Base-by-base conservation (phyloP, 2,329 filamentous ascomycete species). In the Epichloe amarillans region DNA sequence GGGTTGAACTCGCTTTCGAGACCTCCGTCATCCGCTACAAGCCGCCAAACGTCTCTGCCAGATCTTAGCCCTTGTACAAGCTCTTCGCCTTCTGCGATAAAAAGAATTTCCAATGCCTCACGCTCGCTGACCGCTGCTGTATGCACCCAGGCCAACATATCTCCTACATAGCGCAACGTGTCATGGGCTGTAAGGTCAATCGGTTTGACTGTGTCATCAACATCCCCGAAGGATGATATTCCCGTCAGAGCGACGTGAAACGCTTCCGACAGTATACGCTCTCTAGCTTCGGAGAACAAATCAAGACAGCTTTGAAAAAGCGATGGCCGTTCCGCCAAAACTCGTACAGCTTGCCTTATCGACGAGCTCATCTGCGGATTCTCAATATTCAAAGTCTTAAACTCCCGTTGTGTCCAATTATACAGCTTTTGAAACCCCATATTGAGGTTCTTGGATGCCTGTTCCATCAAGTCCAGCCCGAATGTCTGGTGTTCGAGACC, bases 101-200 rank as follows among this genome's bases (percentile, higher is more conserved):
- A 98, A 0, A 98, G 72, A 2, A 88, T 82, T 64, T 97, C 91
- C 5, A 98, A 74, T 0, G 90, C 89, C 66, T 98, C 93, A 49
- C 87, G 80, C 66, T 98, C 93, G 35, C 91, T 94, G 1, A 98
- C 93, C 0, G 91, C 84, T 3, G 90, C 86, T 0, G 93, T 95
- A 64, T 98, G 93, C 5, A 86, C 82, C 93, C 93, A 98, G 5
- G 93, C 93, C 14, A 98, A 76, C 90, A 98, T 98, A 63, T 98
- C 93, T 49, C 93, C 89, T 3, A 94, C 82, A 64, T 97, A 97
- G 19, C 93, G 82, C 26, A 97, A 70, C 1, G 88, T 84, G 61
- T 98, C 93, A 63, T 97, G 91, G 1, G 93, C 91, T 11, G 84
- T 85, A 59, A 97, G 80, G 63, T 98, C 91, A 56, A 98, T 98